Evolutionary conservation across 1,139 yeast genomes (phyloP), one percentile per base, ranked within the genome.

Genomic region (Debaryomycetaceae sp.): DNA sequence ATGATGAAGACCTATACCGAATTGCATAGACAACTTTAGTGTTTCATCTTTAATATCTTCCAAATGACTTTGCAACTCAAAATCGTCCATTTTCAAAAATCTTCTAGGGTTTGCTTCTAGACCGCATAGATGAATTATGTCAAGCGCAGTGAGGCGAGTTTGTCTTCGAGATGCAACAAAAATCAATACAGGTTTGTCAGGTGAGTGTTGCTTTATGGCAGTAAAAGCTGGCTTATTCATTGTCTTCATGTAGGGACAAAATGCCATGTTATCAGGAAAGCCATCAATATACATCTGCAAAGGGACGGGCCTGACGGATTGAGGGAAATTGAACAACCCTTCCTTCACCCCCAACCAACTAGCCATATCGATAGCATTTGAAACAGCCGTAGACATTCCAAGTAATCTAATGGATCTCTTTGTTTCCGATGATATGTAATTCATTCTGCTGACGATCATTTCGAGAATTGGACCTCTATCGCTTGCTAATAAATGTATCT

Each of bases 401-500:
- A 95, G 66, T 38, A 95, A 68, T 49, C 99, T 69, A 20, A 91
- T 83, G 1, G 91, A 91, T 44, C 77, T 77, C 46, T 81, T 78
- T 0, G 95, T 89, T 53, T 80, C 85, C 0, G 88, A 78, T 0
- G 95, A 81, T 48, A 91, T 85, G 59, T 87, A 89, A 60, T 93
- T 91, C 97, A 95, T 88, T 68, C 99, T 87, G 69, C 97, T 88
- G 13, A 95, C 99, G 76, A 95, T 93, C 93, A 93, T 93, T 61
- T 95, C 99, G 58, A 95, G 74, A 66, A 93, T 91, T 2, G 99
- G 98, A 52, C 99, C 99, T 66, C 99, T 84, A 60, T 93, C 99
- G 70, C 97, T 87, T 2, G 99, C 99, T 54, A 95, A 78, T 51
- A 95, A 72, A 72, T 95, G 99, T 51, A 95, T 90, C 69, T 95